Evolutionary conservation across 2,329 filamentous ascomycete genomes (phyloP).

Genomic region (Xylaria sp.): DNA sequence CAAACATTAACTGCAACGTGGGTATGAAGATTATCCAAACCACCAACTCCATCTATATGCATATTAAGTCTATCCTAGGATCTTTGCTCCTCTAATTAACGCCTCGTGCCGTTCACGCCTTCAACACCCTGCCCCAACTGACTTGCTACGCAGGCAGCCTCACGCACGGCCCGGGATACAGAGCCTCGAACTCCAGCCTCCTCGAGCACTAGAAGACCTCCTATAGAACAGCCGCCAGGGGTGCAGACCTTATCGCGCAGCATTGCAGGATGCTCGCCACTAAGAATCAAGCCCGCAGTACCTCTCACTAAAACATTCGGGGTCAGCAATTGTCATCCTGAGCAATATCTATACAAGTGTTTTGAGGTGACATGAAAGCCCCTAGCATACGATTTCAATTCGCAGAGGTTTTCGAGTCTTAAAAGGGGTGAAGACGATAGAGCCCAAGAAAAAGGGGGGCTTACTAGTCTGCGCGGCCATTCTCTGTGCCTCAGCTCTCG

Average conservation of each 20-base stretch:
- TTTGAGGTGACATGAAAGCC: neutral
- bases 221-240: conserved; percentile 82
- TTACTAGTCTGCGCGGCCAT: conserved; percentile 80
- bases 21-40: conserved; percentile 25
- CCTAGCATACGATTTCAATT: neutral
- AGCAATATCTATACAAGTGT: too few species aligned
- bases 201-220: conserved; percentile 77
- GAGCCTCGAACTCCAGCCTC: conserved; percentile 76
- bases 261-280: conserved; percentile 79
- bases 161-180: conserved; percentile 74
- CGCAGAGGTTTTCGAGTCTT: neutral
- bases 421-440: neutral
- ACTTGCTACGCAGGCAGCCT: conserved; percentile 76
- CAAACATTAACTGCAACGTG: conserved; percentile 27
- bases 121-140: conserved; percentile 69
- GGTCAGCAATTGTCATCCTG: conserved; percentile 13
- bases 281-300: conserved; percentile 74
- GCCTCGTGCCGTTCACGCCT: conserved; percentile 60
- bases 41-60: conserved; percentile 35
- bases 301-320: conserved; percentile 65
- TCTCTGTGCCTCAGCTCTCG: conserved; percentile 75
- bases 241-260: conserved; percentile 81
- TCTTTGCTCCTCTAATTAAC: conserved; percentile 39
- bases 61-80: conserved; percentile 19
- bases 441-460: neutral